Evolutionary conservation across 345 rosid genomes (phyloP).

Genomic region (Aquilaria malaccensis): DNA sequence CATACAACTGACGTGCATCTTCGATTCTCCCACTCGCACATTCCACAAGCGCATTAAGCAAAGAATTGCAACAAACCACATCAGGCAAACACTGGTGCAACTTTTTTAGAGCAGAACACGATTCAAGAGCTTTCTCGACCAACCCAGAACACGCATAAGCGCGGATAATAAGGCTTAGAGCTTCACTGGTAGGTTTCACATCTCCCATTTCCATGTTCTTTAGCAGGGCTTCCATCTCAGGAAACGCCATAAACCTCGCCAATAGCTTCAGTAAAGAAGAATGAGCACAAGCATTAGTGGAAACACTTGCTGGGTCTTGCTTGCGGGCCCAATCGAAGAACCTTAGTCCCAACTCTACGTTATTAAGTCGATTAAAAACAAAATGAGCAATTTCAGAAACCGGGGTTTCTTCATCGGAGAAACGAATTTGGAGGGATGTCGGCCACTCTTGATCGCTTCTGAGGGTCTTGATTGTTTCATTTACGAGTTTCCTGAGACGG

Average conservation of each 20-base stretch:
- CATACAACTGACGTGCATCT: constrained; percentile 46
- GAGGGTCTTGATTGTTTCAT: constrained; percentile 48
- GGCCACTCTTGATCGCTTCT: constrained; percentile 41
- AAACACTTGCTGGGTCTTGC: constrained; percentile 18
- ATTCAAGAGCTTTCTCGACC: constrained; percentile 45
- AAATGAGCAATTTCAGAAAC: constrained; percentile 50
- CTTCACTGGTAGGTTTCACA: constrained; percentile 46
- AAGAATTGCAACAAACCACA: constrained; percentile 59
- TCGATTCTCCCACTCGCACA: constrained; percentile 18
- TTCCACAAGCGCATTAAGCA: constrained; percentile 43
- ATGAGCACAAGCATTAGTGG: constrained; percentile 43
- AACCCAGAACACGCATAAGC: constrained; percentile 46
- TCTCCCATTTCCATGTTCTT: constrained; percentile 34
- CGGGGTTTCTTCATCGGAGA: constrained; percentile 24
- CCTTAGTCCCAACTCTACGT: constrained; percentile 52
- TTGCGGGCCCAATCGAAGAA: constrained; percentile 50
- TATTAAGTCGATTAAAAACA: constrained; percentile 59
- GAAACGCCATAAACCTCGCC: constrained; percentile 42
- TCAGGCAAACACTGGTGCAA: constrained; percentile 34
- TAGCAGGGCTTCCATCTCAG: constrained; percentile 39
- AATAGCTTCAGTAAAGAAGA: constrained; percentile 75
- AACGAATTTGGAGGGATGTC: constrained; percentile 32
- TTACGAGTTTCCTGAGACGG: constrained; percentile 31
- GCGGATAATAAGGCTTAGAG: constrained; percentile 45
- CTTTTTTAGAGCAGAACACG: constrained; percentile 30